These are phyloP conservation scores for Knufia petricola DNA, from an alignment of 2,329 filamentous ascomycete species.

Conservation along the genomic window DNA sequence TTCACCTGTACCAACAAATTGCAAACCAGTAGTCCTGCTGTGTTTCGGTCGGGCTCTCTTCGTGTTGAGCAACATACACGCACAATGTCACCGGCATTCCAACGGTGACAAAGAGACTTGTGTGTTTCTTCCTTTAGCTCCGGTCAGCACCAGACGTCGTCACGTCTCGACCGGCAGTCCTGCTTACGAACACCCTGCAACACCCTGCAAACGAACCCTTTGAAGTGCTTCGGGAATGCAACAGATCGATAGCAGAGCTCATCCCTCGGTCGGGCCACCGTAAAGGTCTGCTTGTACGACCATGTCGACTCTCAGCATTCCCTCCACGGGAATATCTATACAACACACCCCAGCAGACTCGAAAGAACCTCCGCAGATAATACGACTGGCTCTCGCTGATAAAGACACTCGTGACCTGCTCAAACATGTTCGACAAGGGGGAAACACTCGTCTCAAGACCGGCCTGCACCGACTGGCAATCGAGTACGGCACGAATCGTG, in stretches of 20 bases:
- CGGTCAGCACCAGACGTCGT: constrained; percentile 8
- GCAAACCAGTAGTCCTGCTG: background rate
- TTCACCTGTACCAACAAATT: background rate
- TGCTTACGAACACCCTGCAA: background rate
- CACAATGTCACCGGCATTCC: constrained; percentile 5
- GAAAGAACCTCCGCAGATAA: constrained; percentile 33
- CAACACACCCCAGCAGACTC: constrained; percentile 7
- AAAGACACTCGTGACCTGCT: constrained; percentile 38
- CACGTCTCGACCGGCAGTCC: background rate
- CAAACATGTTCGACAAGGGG: constrained; percentile 32
- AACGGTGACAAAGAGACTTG: constrained; percentile 5
- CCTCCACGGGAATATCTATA: constrained; percentile 14
- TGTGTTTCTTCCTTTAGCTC: background rate
- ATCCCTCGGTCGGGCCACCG: constrained; percentile 8
- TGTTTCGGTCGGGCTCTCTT: background rate
- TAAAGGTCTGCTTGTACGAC: constrained; percentile 6
- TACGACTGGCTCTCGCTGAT: constrained; percentile 38
- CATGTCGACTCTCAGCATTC: constrained; percentile 18
- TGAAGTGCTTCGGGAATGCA: background rate
- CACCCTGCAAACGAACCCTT: background rate
- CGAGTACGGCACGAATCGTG: constrained; percentile 47
- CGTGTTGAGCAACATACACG: background rate
- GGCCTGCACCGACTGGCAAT: constrained; percentile 43
- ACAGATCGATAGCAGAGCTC: background rate
- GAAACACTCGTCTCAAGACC: constrained; percentile 37